Evolutionary conservation across 768 basidiomycete species (phyloP).

Genomic region (Rossbeevera mucosa): DNA sequence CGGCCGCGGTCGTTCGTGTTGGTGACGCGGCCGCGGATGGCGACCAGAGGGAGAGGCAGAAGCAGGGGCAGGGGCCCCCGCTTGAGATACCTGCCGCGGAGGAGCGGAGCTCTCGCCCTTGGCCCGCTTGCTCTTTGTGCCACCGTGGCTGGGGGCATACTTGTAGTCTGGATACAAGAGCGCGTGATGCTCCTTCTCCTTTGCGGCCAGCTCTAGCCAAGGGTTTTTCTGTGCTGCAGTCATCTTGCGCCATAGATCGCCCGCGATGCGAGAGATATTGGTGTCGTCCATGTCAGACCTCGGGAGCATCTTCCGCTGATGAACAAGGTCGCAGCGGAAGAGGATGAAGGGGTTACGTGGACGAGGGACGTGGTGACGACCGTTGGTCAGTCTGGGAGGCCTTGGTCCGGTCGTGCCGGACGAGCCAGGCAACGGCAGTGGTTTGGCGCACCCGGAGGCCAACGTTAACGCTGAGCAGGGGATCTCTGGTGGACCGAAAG

Average conservation of each 20-base stretch:
- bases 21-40: constrained; percentile 6
- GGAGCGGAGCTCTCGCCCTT: constrained; percentile 8
- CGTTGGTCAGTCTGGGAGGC: constrained; percentile 13
- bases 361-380: constrained; percentile 54
- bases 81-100: constrained; percentile 9
- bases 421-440: constrained; percentile 26
- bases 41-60: not conserved
- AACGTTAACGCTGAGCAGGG: not conserved
- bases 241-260: constrained; percentile 62
- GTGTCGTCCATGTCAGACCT: constrained; percentile 60
- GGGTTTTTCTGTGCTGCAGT: constrained; percentile 40
- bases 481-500: constrained; percentile 4
- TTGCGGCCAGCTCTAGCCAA: constrained; percentile 47
- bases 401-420: constrained; percentile 17
- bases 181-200: constrained; percentile 44
- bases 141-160: constrained; percentile 31
- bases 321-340: constrained; percentile 69
- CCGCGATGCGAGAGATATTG: constrained; percentile 64
- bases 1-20: constrained; percentile 19
- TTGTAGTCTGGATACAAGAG: constrained; percentile 41
- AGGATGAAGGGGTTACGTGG: constrained; percentile 79
- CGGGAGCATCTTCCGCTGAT: constrained; percentile 52
- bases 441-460: constrained; percentile 5
- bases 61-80: not conserved
- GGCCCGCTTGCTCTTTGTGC: constrained; percentile 19